These are phyloP conservation scores for Citeromyces hawaiiensis DNA, from an alignment of 1,139 yeast species.

Conservation along the genomic window DNA sequence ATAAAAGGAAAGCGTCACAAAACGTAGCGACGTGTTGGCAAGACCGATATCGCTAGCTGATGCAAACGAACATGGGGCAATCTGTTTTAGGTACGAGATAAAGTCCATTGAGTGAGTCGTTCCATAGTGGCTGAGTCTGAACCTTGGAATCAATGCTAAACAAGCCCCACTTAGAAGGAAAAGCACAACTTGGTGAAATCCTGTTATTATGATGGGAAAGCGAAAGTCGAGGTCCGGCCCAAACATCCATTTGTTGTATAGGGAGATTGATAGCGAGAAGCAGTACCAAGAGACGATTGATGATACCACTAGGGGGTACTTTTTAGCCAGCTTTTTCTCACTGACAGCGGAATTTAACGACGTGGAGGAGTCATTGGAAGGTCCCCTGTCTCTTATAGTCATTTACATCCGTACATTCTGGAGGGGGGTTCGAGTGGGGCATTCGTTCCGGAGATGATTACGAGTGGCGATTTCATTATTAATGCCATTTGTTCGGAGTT, in stretches of 20 bases:
- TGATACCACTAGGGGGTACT: slow-evolving; percentile 9
- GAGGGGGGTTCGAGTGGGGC: no score
- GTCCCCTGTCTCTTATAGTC: neutral
- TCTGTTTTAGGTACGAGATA: slow-evolving; percentile 32
- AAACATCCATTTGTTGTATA: slow-evolving; percentile 97
- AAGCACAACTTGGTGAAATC: slow-evolving; percentile 72
- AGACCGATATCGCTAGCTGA: slow-evolving; percentile 91
- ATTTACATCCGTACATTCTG: neutral
- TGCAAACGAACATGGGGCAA: slow-evolving; percentile 78
- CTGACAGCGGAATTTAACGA: neutral
- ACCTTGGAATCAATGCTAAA: slow-evolving; percentile 29
- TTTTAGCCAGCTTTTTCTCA: slow-evolving; percentile 3
- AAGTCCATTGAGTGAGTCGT: slow-evolving; percentile 16
- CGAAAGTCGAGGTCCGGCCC: slow-evolving; percentile 63
- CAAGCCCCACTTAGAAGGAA: slow-evolving; percentile 31
- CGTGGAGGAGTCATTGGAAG: neutral
- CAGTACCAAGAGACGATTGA: slow-evolving; percentile 29
- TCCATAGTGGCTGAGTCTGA: slow-evolving; percentile 23
- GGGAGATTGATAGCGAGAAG: slow-evolving; percentile 63
- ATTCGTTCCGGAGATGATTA: no score
- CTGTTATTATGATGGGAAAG: slow-evolving; percentile 75
- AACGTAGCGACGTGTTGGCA: slow-evolving; percentile 72
- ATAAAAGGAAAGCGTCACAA: slow-evolving; percentile 70
- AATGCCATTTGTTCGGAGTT: no score
- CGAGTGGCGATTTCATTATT: no score